Base-by-base conservation (phyloP, 2,329 filamentous ascomycete species). In the Alternaria gaisen region DNA sequence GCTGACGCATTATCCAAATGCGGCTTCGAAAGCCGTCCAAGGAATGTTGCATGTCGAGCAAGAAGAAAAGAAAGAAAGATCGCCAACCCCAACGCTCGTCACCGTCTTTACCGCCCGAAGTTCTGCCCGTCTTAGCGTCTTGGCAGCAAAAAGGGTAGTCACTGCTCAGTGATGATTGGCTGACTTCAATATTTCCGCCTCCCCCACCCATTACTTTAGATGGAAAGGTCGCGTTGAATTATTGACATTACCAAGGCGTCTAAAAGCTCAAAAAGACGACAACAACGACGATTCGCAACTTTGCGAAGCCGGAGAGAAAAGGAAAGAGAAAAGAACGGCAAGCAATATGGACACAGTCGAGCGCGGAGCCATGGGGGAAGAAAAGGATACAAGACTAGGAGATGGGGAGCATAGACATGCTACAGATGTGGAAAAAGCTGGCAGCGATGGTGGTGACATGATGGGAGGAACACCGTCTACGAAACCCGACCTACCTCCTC, bases 321-420 rank as follows among this genome's bases (percentile, higher is more conserved):
- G 16, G 16, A 18, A 38, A n/a, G 16, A 38, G 11, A 18, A 4
- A 18, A 24, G 18, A 16, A 14, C 14, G 12, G 32, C 11, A 34
- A 14, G 14, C 32, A 20, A 71, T 5, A 36, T 71, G 69, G 47
- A 68, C 28, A 67, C 62, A 11, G n/a, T 64, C 42, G 67, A 70
- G 54, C 58, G 60, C 12, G 47, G 64, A 14, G 59, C 54, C n/a
- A 64, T 61, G 4, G 55, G 20, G 24, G 41, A 53, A 14, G 53
- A 56, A 20, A 44, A 59, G 36, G 36, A 32, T 5, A 50, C 10
- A 32, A 32, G 48, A 12, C 50, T n/a, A 24, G 44, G 44, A 40
- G 24, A 51, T 32, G 57, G 24, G 24, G 24, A 26, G 24, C 24
- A 26, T 26, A 26, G 32, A 4, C 4, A 47, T 1, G 48, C 53